phyloP scores from a whole-genome alignment of 2,329 filamentous ascomycete species.

The Epichloe scottii region DNA sequence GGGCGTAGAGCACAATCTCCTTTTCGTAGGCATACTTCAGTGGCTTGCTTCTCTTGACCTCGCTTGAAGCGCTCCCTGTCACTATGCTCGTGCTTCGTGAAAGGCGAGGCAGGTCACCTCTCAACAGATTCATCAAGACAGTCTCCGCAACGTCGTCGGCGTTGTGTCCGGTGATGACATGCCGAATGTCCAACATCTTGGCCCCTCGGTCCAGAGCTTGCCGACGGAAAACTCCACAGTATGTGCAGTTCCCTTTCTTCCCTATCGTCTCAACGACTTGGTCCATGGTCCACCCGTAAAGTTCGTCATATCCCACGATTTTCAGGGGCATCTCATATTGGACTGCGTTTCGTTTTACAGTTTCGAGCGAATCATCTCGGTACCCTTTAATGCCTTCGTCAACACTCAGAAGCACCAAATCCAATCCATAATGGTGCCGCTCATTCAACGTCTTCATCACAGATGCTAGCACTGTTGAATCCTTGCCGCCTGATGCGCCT shows the following conservation, averaged over 20 bases:
- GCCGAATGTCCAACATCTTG: constrained; percentile 72
- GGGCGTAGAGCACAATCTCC: constrained; percentile 94
- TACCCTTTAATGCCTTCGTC: constrained; percentile 98
- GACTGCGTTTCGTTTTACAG: constrained; percentile 82
- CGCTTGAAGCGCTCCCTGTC: constrained; percentile 62
- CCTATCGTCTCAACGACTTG: constrained; percentile 93
- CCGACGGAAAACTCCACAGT: constrained; percentile 89
- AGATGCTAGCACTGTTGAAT: constrained; percentile 89
- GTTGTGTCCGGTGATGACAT: constrained; percentile 96
- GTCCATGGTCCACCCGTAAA: constrained; percentile 99
- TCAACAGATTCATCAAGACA: constrained; percentile 89
- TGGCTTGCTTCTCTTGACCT: constrained; percentile 91
- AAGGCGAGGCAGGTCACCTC: constrained; percentile 78
- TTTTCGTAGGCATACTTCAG: constrained; percentile 98
- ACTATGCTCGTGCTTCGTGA: constrained; percentile 85
- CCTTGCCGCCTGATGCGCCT: constrained; percentile 92
- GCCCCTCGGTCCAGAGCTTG: constrained; percentile 91
- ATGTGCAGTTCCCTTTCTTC: constrained; percentile 98
- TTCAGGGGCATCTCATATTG: constrained; percentile 88
- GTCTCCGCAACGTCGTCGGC: constrained; percentile 96
- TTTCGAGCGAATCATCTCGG: constrained; percentile 88
- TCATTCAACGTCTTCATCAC: constrained; percentile 93
- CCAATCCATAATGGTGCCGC: constrained; percentile 71
- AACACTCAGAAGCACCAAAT: constrained; percentile 79
- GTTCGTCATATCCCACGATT: constrained; percentile 82